Evolutionary conservation across 2,329 filamentous ascomycete genomes (phyloP).

Genomic region (Colletotrichum sp.): DNA sequence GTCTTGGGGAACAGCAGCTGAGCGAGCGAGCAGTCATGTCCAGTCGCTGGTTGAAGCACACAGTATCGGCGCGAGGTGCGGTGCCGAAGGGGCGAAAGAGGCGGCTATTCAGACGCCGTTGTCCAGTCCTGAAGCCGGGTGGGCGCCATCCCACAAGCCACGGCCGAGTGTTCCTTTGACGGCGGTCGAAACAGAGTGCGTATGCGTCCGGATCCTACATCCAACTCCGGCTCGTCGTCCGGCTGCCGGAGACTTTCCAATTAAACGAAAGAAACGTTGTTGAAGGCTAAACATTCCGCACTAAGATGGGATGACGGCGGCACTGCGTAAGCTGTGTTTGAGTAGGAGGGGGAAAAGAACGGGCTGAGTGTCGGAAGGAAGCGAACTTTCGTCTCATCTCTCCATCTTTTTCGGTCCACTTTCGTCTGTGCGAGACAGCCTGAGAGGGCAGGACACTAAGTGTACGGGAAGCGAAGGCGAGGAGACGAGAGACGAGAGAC

Average conservation of each 20-base stretch:
- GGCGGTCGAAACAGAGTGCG: background rate
- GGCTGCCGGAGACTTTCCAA: background rate
- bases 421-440: background rate
- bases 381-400: slow-evolving; percentile 4
- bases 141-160: background rate
- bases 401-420: background rate
- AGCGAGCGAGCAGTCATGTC: background rate
- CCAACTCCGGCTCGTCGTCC: background rate
- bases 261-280: background rate
- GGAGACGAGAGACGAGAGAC: background rate
- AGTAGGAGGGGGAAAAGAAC: background rate
- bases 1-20: background rate
- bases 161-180: background rate
- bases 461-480: background rate
- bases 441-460: background rate
- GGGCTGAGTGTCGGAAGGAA: slow-evolving; percentile 11
- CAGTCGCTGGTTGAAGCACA: background rate
- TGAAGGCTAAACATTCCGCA: background rate
- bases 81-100: background rate
- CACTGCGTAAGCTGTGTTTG: slow-evolving; percentile 3
- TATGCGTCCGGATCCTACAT: background rate
- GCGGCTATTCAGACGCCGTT: slow-evolving; percentile 13
- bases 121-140: background rate
- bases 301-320: background rate
- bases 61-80: background rate